phyloP scores from a whole-genome alignment of 179 eudicot genomes.

The Beta macrorhiza region DNA sequence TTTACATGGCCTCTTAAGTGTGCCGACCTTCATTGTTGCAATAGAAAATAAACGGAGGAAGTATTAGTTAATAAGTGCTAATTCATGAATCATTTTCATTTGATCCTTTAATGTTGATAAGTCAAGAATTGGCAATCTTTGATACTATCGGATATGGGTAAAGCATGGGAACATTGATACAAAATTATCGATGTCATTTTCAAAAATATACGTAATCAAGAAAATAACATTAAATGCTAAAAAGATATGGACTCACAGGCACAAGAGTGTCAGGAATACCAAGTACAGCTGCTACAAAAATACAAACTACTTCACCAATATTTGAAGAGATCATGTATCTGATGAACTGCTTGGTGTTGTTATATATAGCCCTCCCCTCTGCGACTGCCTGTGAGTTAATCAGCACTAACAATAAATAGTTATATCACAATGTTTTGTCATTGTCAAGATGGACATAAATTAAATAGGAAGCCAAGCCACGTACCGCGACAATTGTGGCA shows the following conservation, averaged over 20 bases:
- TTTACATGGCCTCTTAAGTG: too few relatives aligned
- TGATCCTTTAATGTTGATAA: neutral
- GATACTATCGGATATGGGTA: neutral
- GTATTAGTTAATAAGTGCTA: too few relatives aligned
- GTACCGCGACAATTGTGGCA: constrained; percentile 96
- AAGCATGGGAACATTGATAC: neutral
- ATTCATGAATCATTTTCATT: too few relatives aligned
- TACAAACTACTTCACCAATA: constrained; percentile 99
- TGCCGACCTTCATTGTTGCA: too few relatives aligned
- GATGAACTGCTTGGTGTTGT: constrained; percentile 98
- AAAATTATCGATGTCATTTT: neutral
- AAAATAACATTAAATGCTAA: neutral
- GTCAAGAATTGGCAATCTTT: neutral
- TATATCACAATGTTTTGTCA: neutral
- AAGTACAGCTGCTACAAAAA: constrained; percentile 97
- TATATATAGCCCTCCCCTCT: constrained; percentile 99
- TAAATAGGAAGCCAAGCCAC: constrained; percentile 20
- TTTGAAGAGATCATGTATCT: constrained; percentile 99
- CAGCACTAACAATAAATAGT: constrained; percentile 18
- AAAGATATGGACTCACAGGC: constrained; percentile 62
- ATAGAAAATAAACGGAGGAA: too few relatives aligned
- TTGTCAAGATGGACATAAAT: neutral
- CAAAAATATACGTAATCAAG: neutral
- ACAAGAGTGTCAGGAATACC: constrained; percentile 99
- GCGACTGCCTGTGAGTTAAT: constrained; percentile 84